Percentiles rank a stretch among this genome's conserved stretches.
These are phyloP conservation scores for Quercus robur DNA, from an alignment of 306 rosid species.

Conservation along the genomic window DNA sequence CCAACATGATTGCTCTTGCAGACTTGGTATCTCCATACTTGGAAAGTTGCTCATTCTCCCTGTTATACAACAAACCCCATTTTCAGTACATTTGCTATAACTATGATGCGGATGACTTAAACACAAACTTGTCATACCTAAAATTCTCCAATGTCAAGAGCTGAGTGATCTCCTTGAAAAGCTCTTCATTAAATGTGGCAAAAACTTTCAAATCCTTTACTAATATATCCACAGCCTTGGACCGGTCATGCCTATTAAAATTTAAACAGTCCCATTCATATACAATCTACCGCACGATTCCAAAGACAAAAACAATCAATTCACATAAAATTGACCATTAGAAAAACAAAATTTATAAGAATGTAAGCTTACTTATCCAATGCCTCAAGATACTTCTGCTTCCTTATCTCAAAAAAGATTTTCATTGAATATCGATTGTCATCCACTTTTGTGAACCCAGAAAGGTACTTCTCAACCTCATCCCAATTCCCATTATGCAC, in stretches of 20 bases:
- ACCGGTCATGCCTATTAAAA: slow-evolving; percentile 76
- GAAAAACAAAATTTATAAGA: slow-evolving; percentile 10
- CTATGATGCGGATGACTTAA: background rate
- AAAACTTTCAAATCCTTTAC: slow-evolving; percentile 92
- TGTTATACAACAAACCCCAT: slow-evolving; percentile 27
- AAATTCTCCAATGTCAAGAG: slow-evolving; percentile 89
- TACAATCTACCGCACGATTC: slow-evolving; percentile 6
- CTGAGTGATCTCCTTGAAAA: slow-evolving; percentile 95
- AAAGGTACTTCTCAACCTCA: slow-evolving; percentile 92
- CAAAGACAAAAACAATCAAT: slow-evolving; percentile 5
- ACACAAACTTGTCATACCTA: slow-evolving; percentile 41
- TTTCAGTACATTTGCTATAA: background rate
- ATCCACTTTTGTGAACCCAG: slow-evolving; percentile 97
- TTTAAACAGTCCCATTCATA: slow-evolving; percentile 7
- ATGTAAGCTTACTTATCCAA: slow-evolving; percentile 79
- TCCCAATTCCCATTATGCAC: slow-evolving; percentile 99
- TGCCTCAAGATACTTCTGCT: slow-evolving; percentile 97
- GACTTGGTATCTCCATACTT: slow-evolving; percentile 98
- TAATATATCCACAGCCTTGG: slow-evolving; percentile 88
- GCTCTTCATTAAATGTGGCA: slow-evolving; percentile 87
- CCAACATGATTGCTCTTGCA: slow-evolving; percentile 94
- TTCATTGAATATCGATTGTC: slow-evolving; percentile 98
- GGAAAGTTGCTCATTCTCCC: slow-evolving; percentile 96
- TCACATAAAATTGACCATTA: background rate
- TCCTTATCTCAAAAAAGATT: slow-evolving; percentile 97